Evolutionary conservation across 192 early-diverging fungal species (phyloP), one percentile per base, ranked within the genome.

Genomic region (Coemansia brasiliensis): DNA sequence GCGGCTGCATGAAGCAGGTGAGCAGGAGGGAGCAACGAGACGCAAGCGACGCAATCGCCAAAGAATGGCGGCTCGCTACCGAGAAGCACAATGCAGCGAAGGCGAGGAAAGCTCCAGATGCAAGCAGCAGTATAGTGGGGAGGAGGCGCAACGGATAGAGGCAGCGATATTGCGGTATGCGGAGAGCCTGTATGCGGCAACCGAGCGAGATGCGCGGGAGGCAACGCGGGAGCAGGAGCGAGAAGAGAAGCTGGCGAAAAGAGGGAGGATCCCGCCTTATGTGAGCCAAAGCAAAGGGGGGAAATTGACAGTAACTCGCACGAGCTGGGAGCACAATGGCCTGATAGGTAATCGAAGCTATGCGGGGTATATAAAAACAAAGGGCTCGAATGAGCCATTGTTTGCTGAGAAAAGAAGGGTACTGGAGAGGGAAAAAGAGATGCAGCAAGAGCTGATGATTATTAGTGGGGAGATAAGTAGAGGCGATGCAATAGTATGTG

Each of bases 131-230:
- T 67, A 63, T 45, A 35, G 42, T 26, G 48, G 17, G 0, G 37
- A 46, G 1, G 66, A 69, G 46, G 55, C 67, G 13, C 49, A 24
- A 20, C 29, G 29, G 0, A 56, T 67, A 17, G 74, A 77, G 42
- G 39, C 43, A 4, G 49, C 50, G 7, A 42, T 77, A 3, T 20
- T 77, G 60, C 59, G 67, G 21, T 77, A 77, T 42, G 67, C 67
- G 5, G 74, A 69, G 41, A 67, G 67, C 21, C 52, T 77, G 21
- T 64, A 61, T 24, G 63, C 74, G 13, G 60, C 74, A 1, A 63
- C 62, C 0, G 39, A 24, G 51, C 67, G 73, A 2, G 73, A 76
- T 17, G 42, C 40, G 2, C 17, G 41, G 15, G 72, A 75, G 15
- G 43, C 52, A 7, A 22, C 22, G 11, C n/a, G 24, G 18, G 50